Evolutionary conservation across 148 eudicot species (phyloP).

Genomic region (Polygonum maritimum): DNA sequence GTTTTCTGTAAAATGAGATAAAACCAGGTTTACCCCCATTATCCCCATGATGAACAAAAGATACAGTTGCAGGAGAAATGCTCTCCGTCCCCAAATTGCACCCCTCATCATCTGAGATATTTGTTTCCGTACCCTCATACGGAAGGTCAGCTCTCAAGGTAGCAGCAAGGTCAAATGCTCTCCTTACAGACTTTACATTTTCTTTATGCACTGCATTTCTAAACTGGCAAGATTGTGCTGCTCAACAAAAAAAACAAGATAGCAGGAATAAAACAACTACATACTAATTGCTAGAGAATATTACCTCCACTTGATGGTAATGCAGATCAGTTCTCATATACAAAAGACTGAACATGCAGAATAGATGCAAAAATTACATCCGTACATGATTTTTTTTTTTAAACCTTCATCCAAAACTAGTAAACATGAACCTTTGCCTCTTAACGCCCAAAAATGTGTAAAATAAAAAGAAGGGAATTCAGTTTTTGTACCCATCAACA

Average conservation of each 20-base stretch:
- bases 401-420: neutral
- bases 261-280: slow-evolving; percentile 6
- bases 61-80: slow-evolving; percentile 15
- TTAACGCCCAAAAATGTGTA: neutral
- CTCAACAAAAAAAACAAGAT: slow-evolving; percentile 13
- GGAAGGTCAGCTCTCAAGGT: slow-evolving; percentile 34
- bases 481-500: neutral
- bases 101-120: slow-evolving; percentile 37
- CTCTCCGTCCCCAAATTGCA: slow-evolving; percentile 22
- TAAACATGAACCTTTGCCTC: neutral
- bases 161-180: slow-evolving; percentile 26
- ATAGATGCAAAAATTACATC: neutral
- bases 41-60: slow-evolving; percentile 22
- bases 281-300: neutral
- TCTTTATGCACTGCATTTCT: slow-evolving; percentile 25
- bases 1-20: slow-evolving; percentile 48
- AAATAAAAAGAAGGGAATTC: neutral
- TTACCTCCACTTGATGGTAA: neutral
- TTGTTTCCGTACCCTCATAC: slow-evolving; percentile 33
- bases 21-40: slow-evolving; percentile 74
- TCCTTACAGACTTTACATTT: slow-evolving; percentile 21
- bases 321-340: neutral
- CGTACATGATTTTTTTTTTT: neutral
- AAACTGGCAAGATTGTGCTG: slow-evolving; percentile 27
- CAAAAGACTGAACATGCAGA: neutral